Evolutionary conservation across 495 filamentous ascomycete species (phyloP).

Genomic region (Penicillium odoratum): DNA sequence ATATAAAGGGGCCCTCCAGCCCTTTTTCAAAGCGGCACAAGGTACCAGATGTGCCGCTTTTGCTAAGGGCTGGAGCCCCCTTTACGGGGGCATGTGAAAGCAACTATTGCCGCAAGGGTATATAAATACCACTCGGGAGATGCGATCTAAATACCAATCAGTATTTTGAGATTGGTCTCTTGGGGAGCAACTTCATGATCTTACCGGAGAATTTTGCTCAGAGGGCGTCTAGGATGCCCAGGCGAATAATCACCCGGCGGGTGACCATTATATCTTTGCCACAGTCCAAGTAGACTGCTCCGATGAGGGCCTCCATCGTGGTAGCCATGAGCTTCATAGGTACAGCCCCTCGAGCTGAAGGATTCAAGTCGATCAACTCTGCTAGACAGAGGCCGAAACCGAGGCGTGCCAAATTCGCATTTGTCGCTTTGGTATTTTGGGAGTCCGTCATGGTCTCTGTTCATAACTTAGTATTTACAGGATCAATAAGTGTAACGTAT

Average conservation of each 20-base stretch:
- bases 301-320: constrained; percentile 14
- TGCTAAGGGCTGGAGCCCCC: neutral
- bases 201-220: too few relatives aligned
- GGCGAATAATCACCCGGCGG: neutral
- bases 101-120: constrained; percentile 17
- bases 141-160: constrained; percentile 4
- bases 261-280: neutral
- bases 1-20: too few relatives aligned
- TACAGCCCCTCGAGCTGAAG: neutral
- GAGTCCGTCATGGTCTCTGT: neutral
- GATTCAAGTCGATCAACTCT: neutral
- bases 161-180: too few relatives aligned
- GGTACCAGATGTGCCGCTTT: too few relatives aligned
- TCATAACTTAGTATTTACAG: neutral
- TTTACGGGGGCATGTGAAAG: constrained; percentile 16
- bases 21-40: too few relatives aligned
- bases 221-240: too few relatives aligned
- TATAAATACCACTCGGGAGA: constrained; percentile 6
- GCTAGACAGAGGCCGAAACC: neutral
- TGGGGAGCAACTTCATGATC: too few relatives aligned
- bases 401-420: neutral
- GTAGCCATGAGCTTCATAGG: constrained; percentile 7
- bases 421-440: neutral
- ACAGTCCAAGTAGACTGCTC: constrained; percentile 15
- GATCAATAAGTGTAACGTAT: too few relatives aligned